These are phyloP conservation scores for Talaromyces liani DNA, from an alignment of 495 filamentous ascomycete species.

Conservation along the genomic window DNA sequence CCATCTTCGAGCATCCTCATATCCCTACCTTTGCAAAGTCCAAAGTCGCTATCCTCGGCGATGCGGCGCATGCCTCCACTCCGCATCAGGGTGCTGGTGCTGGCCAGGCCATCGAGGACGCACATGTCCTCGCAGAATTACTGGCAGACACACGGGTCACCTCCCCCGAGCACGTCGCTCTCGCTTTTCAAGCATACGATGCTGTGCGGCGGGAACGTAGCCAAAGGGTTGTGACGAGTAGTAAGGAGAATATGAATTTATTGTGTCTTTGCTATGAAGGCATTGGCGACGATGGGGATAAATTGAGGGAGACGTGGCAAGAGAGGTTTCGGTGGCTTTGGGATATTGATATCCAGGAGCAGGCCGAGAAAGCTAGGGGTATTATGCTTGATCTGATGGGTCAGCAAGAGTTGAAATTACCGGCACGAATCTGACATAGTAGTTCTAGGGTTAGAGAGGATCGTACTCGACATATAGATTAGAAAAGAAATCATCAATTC, in stretches of 20 bases:
- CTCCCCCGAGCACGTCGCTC: slow-evolving; percentile 7
- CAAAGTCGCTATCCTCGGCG: slow-evolving; percentile 53
- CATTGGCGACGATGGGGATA: slow-evolving; percentile 34
- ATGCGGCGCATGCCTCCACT: slow-evolving; percentile 63
- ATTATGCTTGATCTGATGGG: background rate
- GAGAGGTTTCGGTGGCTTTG: slow-evolving; percentile 40
- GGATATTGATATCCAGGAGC: slow-evolving; percentile 20
- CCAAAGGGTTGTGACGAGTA: slow-evolving; percentile 37
- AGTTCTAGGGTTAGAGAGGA: background rate
- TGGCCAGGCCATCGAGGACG: slow-evolving; percentile 63
- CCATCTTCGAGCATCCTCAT: slow-evolving; percentile 54
- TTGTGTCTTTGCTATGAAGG: slow-evolving; percentile 36
- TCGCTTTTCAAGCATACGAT: slow-evolving; percentile 58
- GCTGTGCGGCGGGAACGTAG: slow-evolving; percentile 45
- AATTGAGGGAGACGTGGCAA: slow-evolving; percentile 32
- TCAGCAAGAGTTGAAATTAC: background rate
- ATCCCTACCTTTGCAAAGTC: slow-evolving; percentile 47
- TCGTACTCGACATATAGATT: background rate
- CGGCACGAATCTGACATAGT: background rate
- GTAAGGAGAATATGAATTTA: slow-evolving; percentile 29
- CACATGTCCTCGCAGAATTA: slow-evolving; percentile 50
- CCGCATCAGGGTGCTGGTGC: slow-evolving; percentile 66
- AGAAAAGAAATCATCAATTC: slow-evolving; percentile 7
- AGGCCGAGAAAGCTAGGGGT: background rate
- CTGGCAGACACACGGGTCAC: slow-evolving; percentile 37